Percentiles rank a stretch among this genome's conserved stretches.
Evolutionary conservation across 352 stramenopile species (phyloP).

Genomic region (Thraustochytrium sp.): DNA sequence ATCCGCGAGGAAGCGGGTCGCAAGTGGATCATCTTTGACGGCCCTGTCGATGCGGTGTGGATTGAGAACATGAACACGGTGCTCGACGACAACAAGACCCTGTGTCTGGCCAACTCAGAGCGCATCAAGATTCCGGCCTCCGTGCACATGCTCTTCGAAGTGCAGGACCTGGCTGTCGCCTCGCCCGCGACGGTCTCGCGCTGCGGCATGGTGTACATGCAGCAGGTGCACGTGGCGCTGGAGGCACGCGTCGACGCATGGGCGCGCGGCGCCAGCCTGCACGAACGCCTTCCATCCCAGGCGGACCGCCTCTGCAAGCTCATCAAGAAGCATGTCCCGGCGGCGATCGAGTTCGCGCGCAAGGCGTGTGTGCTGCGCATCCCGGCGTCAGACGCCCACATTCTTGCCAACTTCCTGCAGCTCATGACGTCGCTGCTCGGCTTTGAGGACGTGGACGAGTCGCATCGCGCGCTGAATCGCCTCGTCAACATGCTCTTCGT

Average conservation of each 20-base stretch:
- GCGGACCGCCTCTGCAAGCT: constrained; percentile 52
- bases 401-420: constrained; percentile 74
- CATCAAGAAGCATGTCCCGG: constrained; percentile 80
- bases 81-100: constrained; percentile 89
- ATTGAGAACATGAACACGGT: constrained; percentile 96
- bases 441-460: constrained; percentile 19
- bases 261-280: constrained; percentile 55
- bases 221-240: constrained; percentile 62
- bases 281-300: constrained; percentile 54
- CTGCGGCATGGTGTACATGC: constrained; percentile 95
- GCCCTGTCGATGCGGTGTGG: constrained; percentile 87
- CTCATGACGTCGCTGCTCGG: constrained; percentile 71
- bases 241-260: constrained; percentile 57
- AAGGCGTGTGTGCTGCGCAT: constrained; percentile 53
- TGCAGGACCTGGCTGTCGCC: constrained; percentile 85
- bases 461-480: not conserved
- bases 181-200: constrained; percentile 87
- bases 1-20: constrained; percentile 48
- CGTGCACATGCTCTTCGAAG: constrained; percentile 96
- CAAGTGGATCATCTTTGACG: constrained; percentile 91
- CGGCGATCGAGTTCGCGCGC: constrained; percentile 62
- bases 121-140: constrained; percentile 88
- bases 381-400: constrained; percentile 65
- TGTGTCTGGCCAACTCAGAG: constrained; percentile 86
- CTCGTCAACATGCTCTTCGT: constrained; percentile 58